Base-by-base conservation (phyloP, 257 asterid species). In the Solanum etuberosum region DNA sequence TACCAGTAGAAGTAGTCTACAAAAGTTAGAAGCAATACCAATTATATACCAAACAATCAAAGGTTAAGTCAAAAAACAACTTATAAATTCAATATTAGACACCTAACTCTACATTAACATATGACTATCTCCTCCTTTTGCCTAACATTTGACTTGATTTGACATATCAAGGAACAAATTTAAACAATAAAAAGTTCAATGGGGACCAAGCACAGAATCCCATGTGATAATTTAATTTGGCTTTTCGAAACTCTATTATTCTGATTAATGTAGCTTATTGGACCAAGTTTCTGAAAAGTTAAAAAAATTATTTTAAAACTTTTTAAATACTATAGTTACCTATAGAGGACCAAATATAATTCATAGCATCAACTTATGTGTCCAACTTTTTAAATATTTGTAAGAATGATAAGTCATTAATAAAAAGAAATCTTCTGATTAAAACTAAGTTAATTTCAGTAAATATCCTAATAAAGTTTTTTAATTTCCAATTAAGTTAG, bases 1-100 rank as follows among this genome's bases (percentile, higher is more conserved):
- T 92, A 54, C 86, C 95, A 35, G 81, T 20, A 25, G 94, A 87
- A 54, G 93, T 84, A 63, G 82, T 85, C 98, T 94, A 74, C 13
- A 25, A 67, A 27, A 23, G 7, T 67, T 68, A 78, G 37, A 20
- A 18, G 27, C 72, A 59, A 57, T 13, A 71, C 16, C 42, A 34
- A 48, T 29, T 83, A 16, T 42, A 31, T 42, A 31, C 15, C 46
- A 72, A 51, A 23, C 42, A 85, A 68, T 20, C 73, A 34, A 59
- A 78, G 2, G 32, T 54, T 86, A 20, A 86, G 38, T 63, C 1
- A 20, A 4, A 74, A 25, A 72, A n/a, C 18, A 40, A 72, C 35
- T 54, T 25, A 20, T 27, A 32, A 51, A 32, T 9, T 14, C 20
- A 73, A 4, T 34, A 6, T 57, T 12, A 42, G 61, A 2, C 83